Percentiles rank a stretch among this genome's conserved stretches.
Conservation (phyloP, 306 rosid genomes). For the peach (Prunus persica) region DNA sequence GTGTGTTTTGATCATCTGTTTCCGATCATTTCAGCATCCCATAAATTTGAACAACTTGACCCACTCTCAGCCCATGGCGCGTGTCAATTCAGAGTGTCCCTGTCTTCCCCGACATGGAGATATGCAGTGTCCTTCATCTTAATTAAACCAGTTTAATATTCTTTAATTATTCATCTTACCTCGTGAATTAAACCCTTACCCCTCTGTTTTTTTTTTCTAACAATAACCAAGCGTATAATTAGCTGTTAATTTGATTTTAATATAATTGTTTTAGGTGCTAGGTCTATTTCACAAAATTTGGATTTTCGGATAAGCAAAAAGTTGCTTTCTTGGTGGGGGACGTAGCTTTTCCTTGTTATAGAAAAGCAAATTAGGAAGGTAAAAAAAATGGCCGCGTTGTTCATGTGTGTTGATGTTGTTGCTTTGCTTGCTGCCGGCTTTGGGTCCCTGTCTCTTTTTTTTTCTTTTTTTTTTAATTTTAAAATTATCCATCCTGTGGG, state of each 20-base stretch:
- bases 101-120: constrained; percentile 5
- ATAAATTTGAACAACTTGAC: constrained; percentile 18
- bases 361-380: background rate
- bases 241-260: no score
- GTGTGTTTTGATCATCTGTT: background rate
- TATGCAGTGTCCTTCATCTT: background rate
- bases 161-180: no score
- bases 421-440: constrained; percentile 14
- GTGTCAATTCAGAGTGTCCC: constrained; percentile 13
- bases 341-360: background rate
- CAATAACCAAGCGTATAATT: no score
- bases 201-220: no score
- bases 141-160: background rate
- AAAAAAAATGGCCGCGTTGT: background rate
- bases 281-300: background rate
- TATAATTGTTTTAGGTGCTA: no score
- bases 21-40: constrained; percentile 23
- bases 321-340: constrained; percentile 6
- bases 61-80: constrained; percentile 41
- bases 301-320: background rate
- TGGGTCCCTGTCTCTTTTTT: background rate
- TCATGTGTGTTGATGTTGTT: constrained; percentile 2
- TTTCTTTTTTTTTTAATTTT: no score
- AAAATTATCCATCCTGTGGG: background rate
- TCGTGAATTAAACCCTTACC: no score